phyloP scores from a whole-genome alignment of 768 basidiomycete genomes.

The Tulasnella sp. region DNA sequence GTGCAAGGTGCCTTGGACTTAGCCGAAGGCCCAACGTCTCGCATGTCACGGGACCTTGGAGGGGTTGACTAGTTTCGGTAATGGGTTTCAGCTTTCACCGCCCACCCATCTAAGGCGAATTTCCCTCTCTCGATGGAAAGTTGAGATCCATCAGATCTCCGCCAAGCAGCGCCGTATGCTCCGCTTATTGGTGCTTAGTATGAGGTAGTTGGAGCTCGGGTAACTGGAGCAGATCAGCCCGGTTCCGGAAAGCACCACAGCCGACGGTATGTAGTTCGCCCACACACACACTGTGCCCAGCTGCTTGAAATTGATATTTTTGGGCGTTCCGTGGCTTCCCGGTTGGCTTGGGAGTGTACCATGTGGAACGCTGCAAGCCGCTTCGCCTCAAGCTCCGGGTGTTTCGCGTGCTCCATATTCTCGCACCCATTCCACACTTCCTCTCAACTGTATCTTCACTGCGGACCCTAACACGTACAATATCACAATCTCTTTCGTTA shows the following conservation, averaged over 20 bases:
- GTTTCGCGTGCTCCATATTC: background rate
- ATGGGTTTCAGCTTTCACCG: background rate
- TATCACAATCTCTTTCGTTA: background rate
- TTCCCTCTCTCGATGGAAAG: background rate
- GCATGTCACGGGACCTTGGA: background rate
- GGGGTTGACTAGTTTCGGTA: background rate
- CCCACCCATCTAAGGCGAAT: background rate
- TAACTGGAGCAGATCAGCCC: background rate
- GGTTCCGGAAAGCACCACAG: background rate
- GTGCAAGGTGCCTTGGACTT: background rate
- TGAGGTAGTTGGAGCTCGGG: background rate
- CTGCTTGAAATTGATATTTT: background rate
- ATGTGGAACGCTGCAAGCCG: conserved; percentile 1
- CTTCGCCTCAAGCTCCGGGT: background rate
- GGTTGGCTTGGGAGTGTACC: background rate
- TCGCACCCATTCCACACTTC: background rate
- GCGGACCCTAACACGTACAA: background rate
- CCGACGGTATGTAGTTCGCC: background rate
- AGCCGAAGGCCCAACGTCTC: background rate
- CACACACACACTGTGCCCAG: background rate
- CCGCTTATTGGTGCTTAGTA: background rate
- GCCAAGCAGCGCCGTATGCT: background rate
- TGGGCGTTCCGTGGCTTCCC: background rate
- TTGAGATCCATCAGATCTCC: background rate
- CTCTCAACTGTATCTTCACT: background rate